Conservation (phyloP, 768 basidiomycete genomes). For the Boletellus ananas region DNA sequence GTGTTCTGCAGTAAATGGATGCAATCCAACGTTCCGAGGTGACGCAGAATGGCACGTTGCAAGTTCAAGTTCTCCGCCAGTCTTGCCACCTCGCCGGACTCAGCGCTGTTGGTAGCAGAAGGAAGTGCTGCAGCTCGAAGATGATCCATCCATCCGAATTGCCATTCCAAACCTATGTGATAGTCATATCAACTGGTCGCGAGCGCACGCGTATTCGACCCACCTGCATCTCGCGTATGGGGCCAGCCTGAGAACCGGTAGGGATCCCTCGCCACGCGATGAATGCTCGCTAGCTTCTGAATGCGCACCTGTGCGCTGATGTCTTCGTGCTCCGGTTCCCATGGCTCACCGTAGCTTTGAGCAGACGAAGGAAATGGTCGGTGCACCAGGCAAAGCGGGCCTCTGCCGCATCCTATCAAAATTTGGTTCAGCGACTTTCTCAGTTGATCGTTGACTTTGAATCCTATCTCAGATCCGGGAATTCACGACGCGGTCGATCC, state of each 20-base stretch:
- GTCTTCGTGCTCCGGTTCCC: slow-evolving; percentile 70
- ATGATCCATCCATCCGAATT: slow-evolving; percentile 73
- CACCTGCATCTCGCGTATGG: slow-evolving; percentile 85
- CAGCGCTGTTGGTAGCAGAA: slow-evolving; percentile 23
- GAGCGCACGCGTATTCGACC: slow-evolving; percentile 7
- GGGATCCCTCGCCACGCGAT: not conserved
- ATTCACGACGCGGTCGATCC: slow-evolving; percentile 77
- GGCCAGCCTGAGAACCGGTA: slow-evolving; percentile 55
- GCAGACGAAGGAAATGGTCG: slow-evolving; percentile 91
- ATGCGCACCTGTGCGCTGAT: not conserved
- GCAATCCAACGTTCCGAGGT: slow-evolving; percentile 47
- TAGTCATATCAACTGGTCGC: not conserved
- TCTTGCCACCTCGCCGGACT: slow-evolving; percentile 61
- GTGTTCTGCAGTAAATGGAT: slow-evolving; percentile 68
- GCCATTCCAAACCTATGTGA: slow-evolving; percentile 84
- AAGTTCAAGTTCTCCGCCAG: slow-evolving; percentile 93
- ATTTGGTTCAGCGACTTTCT: slow-evolving; percentile 70
- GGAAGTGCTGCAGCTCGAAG: slow-evolving; percentile 55
- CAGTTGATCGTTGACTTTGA: slow-evolving; percentile 81
- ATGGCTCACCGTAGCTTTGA: slow-evolving; percentile 94
- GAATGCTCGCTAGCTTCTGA: slow-evolving; percentile 27
- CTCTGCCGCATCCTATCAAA: slow-evolving; percentile 59
- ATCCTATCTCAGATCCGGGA: slow-evolving; percentile 72
- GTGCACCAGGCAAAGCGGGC: slow-evolving; percentile 91
- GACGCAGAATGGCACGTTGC: slow-evolving; percentile 75